Base-by-base conservation (phyloP, 2,329 filamentous ascomycete genomes). In the Dothideomycetes sp. region DNA sequence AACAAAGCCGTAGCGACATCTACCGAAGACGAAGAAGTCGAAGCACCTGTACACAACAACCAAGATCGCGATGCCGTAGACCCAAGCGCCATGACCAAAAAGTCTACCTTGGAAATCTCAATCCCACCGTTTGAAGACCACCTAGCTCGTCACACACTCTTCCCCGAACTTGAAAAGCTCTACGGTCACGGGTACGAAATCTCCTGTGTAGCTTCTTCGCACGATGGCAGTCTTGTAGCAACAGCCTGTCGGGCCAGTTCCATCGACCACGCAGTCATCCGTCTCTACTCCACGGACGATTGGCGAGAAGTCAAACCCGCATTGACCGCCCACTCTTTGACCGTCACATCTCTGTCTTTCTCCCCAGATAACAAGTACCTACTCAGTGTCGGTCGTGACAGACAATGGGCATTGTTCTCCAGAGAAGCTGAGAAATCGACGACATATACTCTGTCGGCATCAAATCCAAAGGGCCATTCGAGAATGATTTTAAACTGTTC, bases 101-200 rank as follows among this genome's bases (percentile, higher is more conserved):
- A 73, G 55, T 76, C 76, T 1, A 73, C 76, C 4, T 67, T 87
- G 6, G 73, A 80, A 30, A 70, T 82, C 38, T 64, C 76, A 29
- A 78, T 83, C 49, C 88, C 91, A 9, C 89, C 91, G 0, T 73
- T 86, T 24, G 91, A 98, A 61, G 91, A 96, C 60, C 81, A 85
- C 41, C 76, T 98, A 2, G 82, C 87, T 17, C 79, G 88, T 7
- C 80, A 93, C 59, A 94, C 91, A 0, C 76, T 98, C 22, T 98
- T 88, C 87, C 91, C 91, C 3, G 91, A 98, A 58, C 78, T 78
- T 5, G 91, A 98, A 61, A 98, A 98, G 65, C 74, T 98, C 1
- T 98, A 98, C 63, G 91, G 91, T 2, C 91, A 98, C 63, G 91
- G 91, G 20, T 95, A 95, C 63, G 91, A 98, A 62, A 89, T 98